A percentile compares a stretch with the other conserved stretches of the same genome.
Evolutionary conservation across 1,284 basidiomycete genomes (phyloP).

Genomic region (Marasmius sp.): DNA sequence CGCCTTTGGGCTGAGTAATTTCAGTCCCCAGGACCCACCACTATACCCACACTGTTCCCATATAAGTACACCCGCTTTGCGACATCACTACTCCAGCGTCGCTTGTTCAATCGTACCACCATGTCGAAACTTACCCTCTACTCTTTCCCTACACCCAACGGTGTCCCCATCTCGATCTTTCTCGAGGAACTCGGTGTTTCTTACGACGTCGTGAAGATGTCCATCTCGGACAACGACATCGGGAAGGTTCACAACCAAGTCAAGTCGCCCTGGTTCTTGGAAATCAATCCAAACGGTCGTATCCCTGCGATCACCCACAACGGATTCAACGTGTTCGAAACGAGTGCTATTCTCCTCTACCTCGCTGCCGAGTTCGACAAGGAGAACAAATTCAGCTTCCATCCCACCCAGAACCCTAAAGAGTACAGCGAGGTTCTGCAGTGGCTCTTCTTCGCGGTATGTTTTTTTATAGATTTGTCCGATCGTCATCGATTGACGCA

Average conservation of each 20-base stretch:
- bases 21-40: not conserved
- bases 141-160: not conserved
- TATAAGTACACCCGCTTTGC: not conserved
- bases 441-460: not conserved
- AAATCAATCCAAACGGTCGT: slow-evolving; percentile 56
- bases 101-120: not conserved
- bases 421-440: slow-evolving; percentile 42
- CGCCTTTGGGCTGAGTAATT: not conserved
- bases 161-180: not conserved
- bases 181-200: not conserved
- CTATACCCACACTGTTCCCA: not conserved
- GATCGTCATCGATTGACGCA: not conserved
- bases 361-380: slow-evolving; percentile 53
- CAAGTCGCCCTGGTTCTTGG: slow-evolving; percentile 20
- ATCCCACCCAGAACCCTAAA: slow-evolving; percentile 32
- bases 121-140: not conserved
- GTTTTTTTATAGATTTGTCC: not conserved
- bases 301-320: slow-evolving; percentile 56
- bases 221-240: not conserved
- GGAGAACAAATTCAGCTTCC: slow-evolving; percentile 52
- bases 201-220: not conserved
- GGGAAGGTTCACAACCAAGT: slow-evolving; percentile 3
- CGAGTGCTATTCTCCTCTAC: slow-evolving; percentile 59
- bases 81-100: not conserved
- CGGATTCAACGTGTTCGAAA: slow-evolving; percentile 56